These are phyloP conservation scores for Handroanthus guayacan DNA, from an alignment of 257 asterid genomes.

Conservation along the genomic window DNA sequence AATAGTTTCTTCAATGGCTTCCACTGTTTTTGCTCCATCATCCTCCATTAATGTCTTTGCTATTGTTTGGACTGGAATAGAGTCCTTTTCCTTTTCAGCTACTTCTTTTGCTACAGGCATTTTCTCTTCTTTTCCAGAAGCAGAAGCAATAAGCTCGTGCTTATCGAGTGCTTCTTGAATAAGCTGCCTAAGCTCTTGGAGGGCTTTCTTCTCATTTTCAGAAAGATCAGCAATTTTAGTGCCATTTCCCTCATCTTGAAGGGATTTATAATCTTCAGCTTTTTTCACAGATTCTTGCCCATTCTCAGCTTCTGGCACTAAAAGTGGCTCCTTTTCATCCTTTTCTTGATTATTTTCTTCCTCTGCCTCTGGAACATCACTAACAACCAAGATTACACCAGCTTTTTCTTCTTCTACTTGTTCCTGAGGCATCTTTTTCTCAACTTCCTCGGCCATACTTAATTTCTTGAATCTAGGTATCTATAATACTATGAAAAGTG, in stretches of 20 bases:
- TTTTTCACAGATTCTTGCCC: neutral
- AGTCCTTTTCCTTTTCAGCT: neutral
- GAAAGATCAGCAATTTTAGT: conserved; percentile 16
- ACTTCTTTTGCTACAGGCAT: neutral
- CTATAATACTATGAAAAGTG: neutral
- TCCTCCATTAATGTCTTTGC: conserved; percentile 33
- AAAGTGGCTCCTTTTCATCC: conserved; percentile 14
- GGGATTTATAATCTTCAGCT: neutral
- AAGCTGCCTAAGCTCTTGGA: conserved; percentile 40
- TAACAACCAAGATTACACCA: conserved; percentile 4
- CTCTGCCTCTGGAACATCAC: conserved; percentile 32
- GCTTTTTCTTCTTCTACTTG: neutral
- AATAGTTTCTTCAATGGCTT: conserved; percentile 48
- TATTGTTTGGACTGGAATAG: neutral
- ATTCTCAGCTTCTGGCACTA: conserved; percentile 22
- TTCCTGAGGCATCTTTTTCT: conserved; percentile 15
- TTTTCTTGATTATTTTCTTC: neutral
- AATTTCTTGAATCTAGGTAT: neutral
- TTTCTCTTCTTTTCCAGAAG: neutral
- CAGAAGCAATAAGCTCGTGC: conserved; percentile 20
- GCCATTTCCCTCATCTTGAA: neutral
- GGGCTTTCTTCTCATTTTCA: conserved; percentile 33
- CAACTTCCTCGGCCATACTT: conserved; percentile 22
- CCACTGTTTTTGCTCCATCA: conserved; percentile 46
- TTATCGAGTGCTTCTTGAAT: conserved; percentile 35